phyloP scores from a whole-genome alignment of 2,329 filamentous ascomycete genomes.

The Colletotrichum scovillei region DNA sequence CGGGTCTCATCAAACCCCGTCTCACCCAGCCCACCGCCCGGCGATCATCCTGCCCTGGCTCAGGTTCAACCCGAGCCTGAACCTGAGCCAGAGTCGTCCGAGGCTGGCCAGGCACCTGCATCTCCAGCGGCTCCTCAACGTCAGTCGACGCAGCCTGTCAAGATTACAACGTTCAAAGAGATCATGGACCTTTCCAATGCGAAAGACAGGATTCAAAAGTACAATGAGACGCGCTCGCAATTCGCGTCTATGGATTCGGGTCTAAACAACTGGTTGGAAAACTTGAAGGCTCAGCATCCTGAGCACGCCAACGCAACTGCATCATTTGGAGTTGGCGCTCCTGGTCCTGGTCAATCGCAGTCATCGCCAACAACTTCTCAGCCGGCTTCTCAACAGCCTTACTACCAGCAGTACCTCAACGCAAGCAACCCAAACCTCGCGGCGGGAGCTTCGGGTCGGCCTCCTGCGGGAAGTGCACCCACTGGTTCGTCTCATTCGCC shows the following conservation, averaged over 20 bases:
- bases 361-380: slow-evolving; percentile 40
- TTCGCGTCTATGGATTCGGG: slow-evolving; percentile 82
- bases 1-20: slow-evolving; percentile 48
- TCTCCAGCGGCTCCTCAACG: slow-evolving; percentile 37
- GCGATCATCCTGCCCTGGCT: slow-evolving; percentile 51
- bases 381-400: slow-evolving; percentile 55
- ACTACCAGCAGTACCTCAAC: slow-evolving; percentile 68
- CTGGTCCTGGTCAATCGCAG: slow-evolving; percentile 32
- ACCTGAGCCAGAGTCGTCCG: not conserved
- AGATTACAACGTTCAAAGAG: slow-evolving; percentile 75
- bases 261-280: slow-evolving; percentile 68
- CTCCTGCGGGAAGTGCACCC: slow-evolving; percentile 50
- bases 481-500: slow-evolving; percentile 50
- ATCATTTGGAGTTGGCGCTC: slow-evolving; percentile 41
- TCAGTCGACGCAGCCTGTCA: slow-evolving; percentile 39
- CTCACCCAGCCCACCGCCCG: slow-evolving; percentile 50
- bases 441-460: slow-evolving; percentile 43
- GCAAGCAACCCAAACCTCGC: slow-evolving; percentile 51
- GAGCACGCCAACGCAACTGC: slow-evolving; percentile 57
- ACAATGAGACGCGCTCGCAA: slow-evolving; percentile 76
- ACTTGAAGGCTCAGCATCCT: slow-evolving; percentile 57
- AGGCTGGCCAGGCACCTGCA: slow-evolving; percentile 31
- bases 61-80: slow-evolving; percentile 1
- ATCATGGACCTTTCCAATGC: slow-evolving; percentile 77
- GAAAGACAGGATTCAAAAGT: slow-evolving; percentile 77